Evolutionary conservation across 768 basidiomycete genomes (phyloP), one percentile per base, ranked within the genome.

Genomic region (Pleurotus cornucopiae): DNA sequence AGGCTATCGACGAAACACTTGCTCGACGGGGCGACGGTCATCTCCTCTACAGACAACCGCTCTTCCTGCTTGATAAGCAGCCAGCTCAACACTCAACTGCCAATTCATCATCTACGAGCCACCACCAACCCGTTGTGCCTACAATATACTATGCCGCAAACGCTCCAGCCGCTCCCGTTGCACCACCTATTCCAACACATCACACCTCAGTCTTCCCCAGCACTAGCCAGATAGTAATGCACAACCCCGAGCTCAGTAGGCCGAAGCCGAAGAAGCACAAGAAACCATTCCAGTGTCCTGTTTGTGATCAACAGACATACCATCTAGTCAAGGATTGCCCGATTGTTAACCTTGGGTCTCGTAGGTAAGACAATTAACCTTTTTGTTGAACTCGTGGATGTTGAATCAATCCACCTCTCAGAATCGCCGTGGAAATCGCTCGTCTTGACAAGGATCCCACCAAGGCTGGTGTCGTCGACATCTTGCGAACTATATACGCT

Each of bases 1-100:
- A 70, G 23, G 82, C 82, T 5, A 91, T 93, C 58, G 91, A 93
- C 56, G 75, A 83, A 57, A 76, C 82, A 2, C 72, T 93, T 12
- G 63, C 75, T 57, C 60, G 69, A 51, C 80, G 86, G 13, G 85
- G 86, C 2, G 75, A 84, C 41, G 66, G 79, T 1, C 64, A 76
- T 48, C 68, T 89, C 18, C 77, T 90, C 54, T 72, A 70, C 38
- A 84, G 82, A 1, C 88, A 91, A 64, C 86, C 88, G 41, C 73
- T 88, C 4, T 75, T 79, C 59, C 78, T 82, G 9, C 68, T 87
- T 12, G 74, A 72, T 44, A 69, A 64, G 47, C 62, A 68, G n/a
- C 45, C 62, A 21, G 30, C 30, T 2, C 54, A 51, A 12, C 61
- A 26, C 20, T 48, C 57, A 12, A 38, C 52, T 14, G 3, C 48